Evolutionary conservation across 805 yeast species (phyloP).

Genomic region (Cephaloascus albidus): DNA sequence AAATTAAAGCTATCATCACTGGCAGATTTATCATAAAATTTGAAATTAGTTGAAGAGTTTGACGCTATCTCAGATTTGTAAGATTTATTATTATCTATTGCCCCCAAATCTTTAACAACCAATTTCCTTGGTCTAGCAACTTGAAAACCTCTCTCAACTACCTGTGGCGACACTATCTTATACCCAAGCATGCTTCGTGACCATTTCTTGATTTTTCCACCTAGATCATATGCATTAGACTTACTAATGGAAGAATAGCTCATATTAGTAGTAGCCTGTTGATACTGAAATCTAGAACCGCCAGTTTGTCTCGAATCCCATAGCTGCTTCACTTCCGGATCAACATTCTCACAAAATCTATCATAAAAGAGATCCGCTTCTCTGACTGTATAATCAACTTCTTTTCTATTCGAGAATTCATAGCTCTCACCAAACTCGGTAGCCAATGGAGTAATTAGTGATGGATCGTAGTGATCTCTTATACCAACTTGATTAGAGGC

Average conservation of each 20-base stretch:
- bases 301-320: slow-evolving; percentile 38
- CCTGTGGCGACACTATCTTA: not conserved
- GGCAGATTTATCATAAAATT: not conserved
- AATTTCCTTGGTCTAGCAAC: slow-evolving; percentile 26
- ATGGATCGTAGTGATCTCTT: not conserved
- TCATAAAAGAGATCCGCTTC: slow-evolving; percentile 49
- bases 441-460: not conserved
- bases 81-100: not conserved
- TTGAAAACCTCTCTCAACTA: slow-evolving; percentile 16
- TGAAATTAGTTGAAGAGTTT: not conserved
- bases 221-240: not conserved
- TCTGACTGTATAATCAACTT: slow-evolving; percentile 45
- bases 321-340: slow-evolving; percentile 39
- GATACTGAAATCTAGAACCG: not conserved
- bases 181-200: not conserved
- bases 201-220: not conserved
- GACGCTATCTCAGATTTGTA: not conserved
- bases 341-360: slow-evolving; percentile 32
- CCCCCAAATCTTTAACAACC: slow-evolving; percentile 12
- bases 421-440: not conserved
- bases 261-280: not conserved
- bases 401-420: slow-evolving; percentile 7
- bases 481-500: not conserved
- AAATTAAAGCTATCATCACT: not conserved
- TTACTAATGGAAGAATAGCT: not conserved